Evolutionary conservation across 2,329 filamentous ascomycete genomes (phyloP).

Genomic region (Phialophora verrucosa): DNA sequence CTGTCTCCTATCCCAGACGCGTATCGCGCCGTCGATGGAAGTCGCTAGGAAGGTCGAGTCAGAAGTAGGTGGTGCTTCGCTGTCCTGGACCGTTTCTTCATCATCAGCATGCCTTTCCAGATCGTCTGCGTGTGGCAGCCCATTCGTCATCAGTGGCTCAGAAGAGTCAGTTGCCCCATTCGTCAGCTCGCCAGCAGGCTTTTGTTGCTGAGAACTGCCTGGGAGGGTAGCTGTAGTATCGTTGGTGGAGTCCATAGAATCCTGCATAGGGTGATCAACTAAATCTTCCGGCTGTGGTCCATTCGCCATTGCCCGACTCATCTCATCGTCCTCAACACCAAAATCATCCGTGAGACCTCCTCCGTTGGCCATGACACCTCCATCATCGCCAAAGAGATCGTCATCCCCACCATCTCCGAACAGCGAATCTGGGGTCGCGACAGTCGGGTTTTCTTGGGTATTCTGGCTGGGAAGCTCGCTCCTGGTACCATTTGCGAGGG

Average conservation of each 20-base stretch:
- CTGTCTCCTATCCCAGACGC: slow-evolving; percentile 64
- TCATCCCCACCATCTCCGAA: slow-evolving; percentile 80
- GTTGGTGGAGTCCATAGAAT: slow-evolving; percentile 20
- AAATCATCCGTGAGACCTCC: slow-evolving; percentile 65
- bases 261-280: slow-evolving; percentile 31
- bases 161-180: slow-evolving; percentile 34
- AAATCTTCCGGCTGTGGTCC: slow-evolving; percentile 60
- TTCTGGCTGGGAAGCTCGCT: slow-evolving; percentile 44
- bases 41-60: slow-evolving; percentile 86
- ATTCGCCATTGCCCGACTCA: slow-evolving; percentile 74
- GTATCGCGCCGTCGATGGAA: slow-evolving; percentile 56
- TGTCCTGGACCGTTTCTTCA: slow-evolving; percentile 60
- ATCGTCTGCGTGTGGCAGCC: slow-evolving; percentile 52
- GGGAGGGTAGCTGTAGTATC: slow-evolving; percentile 1
- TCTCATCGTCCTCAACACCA: slow-evolving; percentile 83
- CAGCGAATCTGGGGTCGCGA: slow-evolving; percentile 76
- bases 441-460: slow-evolving; percentile 60
- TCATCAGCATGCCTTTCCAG: slow-evolving; percentile 42
- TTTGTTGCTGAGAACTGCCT: slow-evolving; percentile 24
- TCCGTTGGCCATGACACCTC: slow-evolving; percentile 55
- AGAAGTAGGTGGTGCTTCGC: slow-evolving; percentile 55
- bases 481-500: slow-evolving; percentile 60
- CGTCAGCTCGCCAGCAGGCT: slow-evolving; percentile 27
- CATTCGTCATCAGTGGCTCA: slow-evolving; percentile 46
- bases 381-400: slow-evolving; percentile 86